A percentile compares a stretch with the other conserved stretches of the same genome.
Conservation (phyloP, 306 rosid species). For the Quercus dentata region DNA sequence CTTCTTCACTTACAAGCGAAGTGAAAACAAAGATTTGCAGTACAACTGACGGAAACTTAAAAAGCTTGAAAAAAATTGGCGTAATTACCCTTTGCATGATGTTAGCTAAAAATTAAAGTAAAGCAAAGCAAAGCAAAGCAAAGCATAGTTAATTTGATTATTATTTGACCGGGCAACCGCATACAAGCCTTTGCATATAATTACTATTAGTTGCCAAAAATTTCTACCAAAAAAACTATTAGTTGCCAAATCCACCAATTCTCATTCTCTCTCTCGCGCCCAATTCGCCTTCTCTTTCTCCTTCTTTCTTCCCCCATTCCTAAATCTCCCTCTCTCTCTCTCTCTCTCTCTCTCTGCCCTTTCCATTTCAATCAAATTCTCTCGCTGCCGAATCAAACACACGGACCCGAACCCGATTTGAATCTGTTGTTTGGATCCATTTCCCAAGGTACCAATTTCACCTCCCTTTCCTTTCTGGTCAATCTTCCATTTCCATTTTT, state of each 20-base stretch:
- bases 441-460: constrained; percentile 17
- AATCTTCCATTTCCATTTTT: constrained; percentile 1
- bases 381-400: constrained; percentile 15
- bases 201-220: constrained; percentile 29
- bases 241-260: constrained; percentile 32
- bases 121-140: too few species aligned
- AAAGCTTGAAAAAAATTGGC: not conserved
- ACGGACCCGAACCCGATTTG: constrained; percentile 8
- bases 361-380: constrained; percentile 17
- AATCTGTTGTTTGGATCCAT: constrained; percentile 8
- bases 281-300: constrained; percentile 45
- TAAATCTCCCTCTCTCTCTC: constrained; percentile 1
- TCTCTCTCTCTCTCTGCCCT: constrained; percentile 10
- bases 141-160: not conserved
- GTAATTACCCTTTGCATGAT: not conserved
- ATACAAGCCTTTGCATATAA: constrained; percentile 6
- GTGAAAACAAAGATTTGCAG: too few species aligned
- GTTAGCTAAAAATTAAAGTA: not conserved
- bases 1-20: too few species aligned
- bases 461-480: not conserved
- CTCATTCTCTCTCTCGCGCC: constrained; percentile 55
- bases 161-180: constrained; percentile 50
- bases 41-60: too few species aligned
- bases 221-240: not conserved
- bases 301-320: not conserved